phyloP scores from a whole-genome alignment of 352 stramenopile species.

The Globisporangium cylindrosporum region DNA sequence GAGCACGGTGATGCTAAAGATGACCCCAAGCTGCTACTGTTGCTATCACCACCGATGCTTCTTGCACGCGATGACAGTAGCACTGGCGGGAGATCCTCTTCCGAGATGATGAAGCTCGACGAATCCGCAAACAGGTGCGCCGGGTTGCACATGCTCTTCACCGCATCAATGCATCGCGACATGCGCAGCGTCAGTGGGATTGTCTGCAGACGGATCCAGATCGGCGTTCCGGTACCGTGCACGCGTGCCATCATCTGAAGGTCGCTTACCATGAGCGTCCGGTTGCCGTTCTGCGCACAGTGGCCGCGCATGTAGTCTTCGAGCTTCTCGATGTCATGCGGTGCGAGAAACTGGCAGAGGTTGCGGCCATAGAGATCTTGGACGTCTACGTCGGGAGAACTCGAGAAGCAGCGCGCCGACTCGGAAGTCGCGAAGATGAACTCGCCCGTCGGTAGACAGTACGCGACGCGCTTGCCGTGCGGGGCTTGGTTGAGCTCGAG shows the following conservation, averaged over 20 bases:
- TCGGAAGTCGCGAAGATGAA: conserved; percentile 69
- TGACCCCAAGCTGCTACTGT: neutral
- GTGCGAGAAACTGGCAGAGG: conserved; percentile 52
- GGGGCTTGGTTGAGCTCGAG: conserved; percentile 59
- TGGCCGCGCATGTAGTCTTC: conserved; percentile 48
- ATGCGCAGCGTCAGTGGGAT: conserved; percentile 68
- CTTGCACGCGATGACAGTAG: conserved; percentile 20
- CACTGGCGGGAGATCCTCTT: conserved; percentile 54
- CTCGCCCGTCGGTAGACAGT: conserved; percentile 66
- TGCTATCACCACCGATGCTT: conserved; percentile 10
- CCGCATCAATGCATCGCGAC: conserved; percentile 78
- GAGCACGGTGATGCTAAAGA: conserved; percentile 7
- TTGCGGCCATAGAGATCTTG: conserved; percentile 61
- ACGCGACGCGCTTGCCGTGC: conserved; percentile 50
- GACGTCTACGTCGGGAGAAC: conserved; percentile 14
- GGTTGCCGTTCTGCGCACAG: conserved; percentile 18
- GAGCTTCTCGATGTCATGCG: conserved; percentile 57
- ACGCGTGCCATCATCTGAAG: conserved; percentile 50
- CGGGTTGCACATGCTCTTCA: conserved; percentile 35
- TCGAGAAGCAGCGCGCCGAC: conserved; percentile 36
- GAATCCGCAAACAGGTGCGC: conserved; percentile 61
- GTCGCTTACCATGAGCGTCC: conserved; percentile 23
- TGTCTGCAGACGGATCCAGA: conserved; percentile 60
- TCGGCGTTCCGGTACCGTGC: conserved; percentile 18
- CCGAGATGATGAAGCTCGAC: conserved; percentile 69